Evolutionary conservation across 139 green algal species (phyloP).

Genomic region (Coelastrella sp.): DNA sequence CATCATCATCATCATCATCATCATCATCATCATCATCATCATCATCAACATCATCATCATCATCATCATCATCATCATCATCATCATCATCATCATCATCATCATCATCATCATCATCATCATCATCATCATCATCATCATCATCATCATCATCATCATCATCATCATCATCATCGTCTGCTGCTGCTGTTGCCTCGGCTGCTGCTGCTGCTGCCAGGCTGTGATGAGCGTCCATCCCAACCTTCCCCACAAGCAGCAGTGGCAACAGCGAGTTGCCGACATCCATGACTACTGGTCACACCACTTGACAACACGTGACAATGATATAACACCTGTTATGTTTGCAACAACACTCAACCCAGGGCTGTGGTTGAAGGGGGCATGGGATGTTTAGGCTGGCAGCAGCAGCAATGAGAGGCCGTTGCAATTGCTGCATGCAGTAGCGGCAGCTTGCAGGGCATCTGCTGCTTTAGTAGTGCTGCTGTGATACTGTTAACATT

Average conservation of each 20-base stretch:
- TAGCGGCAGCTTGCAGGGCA: neutral
- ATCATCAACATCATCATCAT: too few species aligned
- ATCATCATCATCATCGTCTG: neutral
- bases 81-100: too few species aligned
- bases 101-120: neutral
- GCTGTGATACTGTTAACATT: too few species aligned
- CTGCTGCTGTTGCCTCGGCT: constrained; percentile 2
- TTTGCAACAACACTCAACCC: neutral
- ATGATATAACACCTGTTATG: constrained; percentile 6
- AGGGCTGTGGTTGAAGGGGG: neutral
- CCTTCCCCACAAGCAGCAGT: neutral
- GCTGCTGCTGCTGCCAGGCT: constrained; percentile 15
- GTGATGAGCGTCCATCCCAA: neutral
- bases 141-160: neutral
- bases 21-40: too few species aligned
- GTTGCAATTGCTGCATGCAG: neutral
- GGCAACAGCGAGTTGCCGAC: neutral
- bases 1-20: too few species aligned
- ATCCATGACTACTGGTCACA: neutral
- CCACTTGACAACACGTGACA: neutral
- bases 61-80: too few species aligned
- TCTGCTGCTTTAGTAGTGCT: neutral
- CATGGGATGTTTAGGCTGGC: neutral
- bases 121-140: neutral
- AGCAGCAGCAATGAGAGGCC: neutral